phyloP scores from a whole-genome alignment of 2,329 filamentous ascomycete species.

The Zasmidium cellare region DNA sequence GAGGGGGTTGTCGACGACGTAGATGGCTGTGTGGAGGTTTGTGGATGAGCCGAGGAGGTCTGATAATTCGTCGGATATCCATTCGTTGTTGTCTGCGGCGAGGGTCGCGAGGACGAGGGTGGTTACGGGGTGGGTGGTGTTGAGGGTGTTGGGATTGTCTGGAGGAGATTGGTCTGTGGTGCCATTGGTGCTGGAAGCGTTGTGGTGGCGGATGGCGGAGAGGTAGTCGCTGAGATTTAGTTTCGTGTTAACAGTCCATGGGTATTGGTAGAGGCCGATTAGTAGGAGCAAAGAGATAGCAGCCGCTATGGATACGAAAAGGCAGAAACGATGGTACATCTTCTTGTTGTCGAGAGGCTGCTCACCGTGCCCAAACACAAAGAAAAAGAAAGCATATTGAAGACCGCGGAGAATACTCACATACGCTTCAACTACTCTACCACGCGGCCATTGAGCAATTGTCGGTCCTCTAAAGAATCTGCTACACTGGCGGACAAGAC shows the following conservation, averaged over 20 bases:
- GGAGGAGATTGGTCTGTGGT: no score
- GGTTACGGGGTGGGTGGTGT: slow-evolving; percentile 4
- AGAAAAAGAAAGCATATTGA: neutral
- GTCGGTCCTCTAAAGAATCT: neutral
- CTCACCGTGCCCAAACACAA: no score
- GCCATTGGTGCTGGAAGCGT: neutral
- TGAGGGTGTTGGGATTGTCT: neutral
- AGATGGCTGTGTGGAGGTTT: slow-evolving; percentile 18
- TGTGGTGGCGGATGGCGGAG: neutral
- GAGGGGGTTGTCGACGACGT: slow-evolving; percentile 22
- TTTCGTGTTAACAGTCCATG: neutral
- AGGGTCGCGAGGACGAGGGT: slow-evolving; percentile 21
- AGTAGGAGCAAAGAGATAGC: slow-evolving; percentile 3
- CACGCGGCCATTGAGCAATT: neutral
- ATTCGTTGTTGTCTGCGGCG: slow-evolving; percentile 13
- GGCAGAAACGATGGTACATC: slow-evolving; percentile 1
- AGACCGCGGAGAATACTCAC: no score
- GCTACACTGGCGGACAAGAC: neutral
- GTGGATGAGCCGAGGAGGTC: slow-evolving; percentile 14
- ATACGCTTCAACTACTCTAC: neutral
- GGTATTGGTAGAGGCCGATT: neutral
- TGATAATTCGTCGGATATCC: slow-evolving; percentile 20
- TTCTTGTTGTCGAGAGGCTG: neutral
- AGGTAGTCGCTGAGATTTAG: neutral
- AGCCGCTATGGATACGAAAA: neutral